Evolutionary conservation across 2,329 filamentous ascomycete genomes (phyloP), one percentile per base, ranked within the genome.

Genomic region (Reticulascus tulasneorum): DNA sequence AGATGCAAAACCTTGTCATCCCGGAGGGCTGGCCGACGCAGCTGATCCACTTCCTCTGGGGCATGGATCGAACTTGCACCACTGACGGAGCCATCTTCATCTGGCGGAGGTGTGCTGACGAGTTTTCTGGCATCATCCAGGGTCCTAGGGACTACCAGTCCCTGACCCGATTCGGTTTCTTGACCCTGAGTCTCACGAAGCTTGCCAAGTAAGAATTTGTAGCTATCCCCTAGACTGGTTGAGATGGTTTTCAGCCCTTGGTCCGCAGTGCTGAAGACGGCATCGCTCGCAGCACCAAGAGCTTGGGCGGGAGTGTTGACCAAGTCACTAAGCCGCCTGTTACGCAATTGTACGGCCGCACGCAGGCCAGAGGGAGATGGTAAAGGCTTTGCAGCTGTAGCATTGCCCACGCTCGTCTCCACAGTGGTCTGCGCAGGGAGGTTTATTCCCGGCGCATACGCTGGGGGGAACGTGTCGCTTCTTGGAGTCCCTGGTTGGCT

Each of bases 211-310:
- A 98, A 67, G 56, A 97, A 94, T 42, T 89, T 93, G 64, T 96
- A 94, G 56, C 89, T 96, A 52, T 87, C 89, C 41, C 91, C 90
- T 5, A 97, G 69, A 30, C 88, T 94, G 53, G 77, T 90, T 44
- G 91, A 86, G 47, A 98, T 95, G 23, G 82, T 94, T 55, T 96
- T 94, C 46, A 97, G 71, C 2, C 90, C 78, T 56, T 95, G 89
- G 53, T 98, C 93, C 9, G 93, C 93, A 1, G 88, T 90, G 48
- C 77, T 89, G 41, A 94, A 77, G 18, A 95, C 80, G 3, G 86
- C 85, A 56, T 94, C 91, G 42, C 86, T 86, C 27, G 88, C 87
- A 21, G 82, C 85, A 42, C 85, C 85, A 36, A 96, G 75, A 4
- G 86, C 84, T 53, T 84, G 86, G 1, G 87, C 81, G 25, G 90